Evolutionary conservation across 1,284 basidiomycete genomes (phyloP), one percentile per base, ranked within the genome.

Genomic region (Sparassis latifolia): DNA sequence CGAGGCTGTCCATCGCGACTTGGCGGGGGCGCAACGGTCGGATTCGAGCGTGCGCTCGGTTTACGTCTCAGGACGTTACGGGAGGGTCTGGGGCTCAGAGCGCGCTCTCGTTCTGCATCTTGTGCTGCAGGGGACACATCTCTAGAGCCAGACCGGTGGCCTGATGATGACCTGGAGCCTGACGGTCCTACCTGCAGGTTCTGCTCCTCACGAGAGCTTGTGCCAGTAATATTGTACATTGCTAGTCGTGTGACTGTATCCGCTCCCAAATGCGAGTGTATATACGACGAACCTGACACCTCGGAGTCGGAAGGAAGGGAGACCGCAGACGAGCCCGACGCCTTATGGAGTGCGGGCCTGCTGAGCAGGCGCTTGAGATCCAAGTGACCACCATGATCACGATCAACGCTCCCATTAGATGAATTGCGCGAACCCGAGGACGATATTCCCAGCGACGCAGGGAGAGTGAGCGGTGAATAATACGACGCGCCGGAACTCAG

Each of bases 61-160:
- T 69, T 69, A 30, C 77, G 70, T 50, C 69, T 66, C 6, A 81
- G 64, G 0, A 79, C 73, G 53, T 78, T 79, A 38, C 75, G 71
- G 7, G 45, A 27, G 3, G 48, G 33, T 31, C 49, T 54, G 5
- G 42, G 39, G 6, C 40, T 42, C 9, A 55, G 58, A 29, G 27
- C 45, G 35, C 29, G 44, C 29, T 35, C 48, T 10, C n/a, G 48
- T 5, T 5, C 20, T 45, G 29, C 49, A 43, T 3, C 55, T 54
- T n/a, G 33, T 35, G 20, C 46, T 20, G 20, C 20, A 42, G 47
- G 39, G 38, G 50, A 42, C 35, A 58, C 29, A 42, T 52, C 39
- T 53, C 54, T 37, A 9, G 51, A 52, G 5, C 33, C 35, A 10
- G 45, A 39, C 9, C 42, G 32, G 27, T 35, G 30, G 12, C 33